Evolutionary conservation across 2,329 filamentous ascomycete genomes (phyloP), one percentile per base, ranked within the genome.

Genomic region (Colletotrichum spinosum): DNA sequence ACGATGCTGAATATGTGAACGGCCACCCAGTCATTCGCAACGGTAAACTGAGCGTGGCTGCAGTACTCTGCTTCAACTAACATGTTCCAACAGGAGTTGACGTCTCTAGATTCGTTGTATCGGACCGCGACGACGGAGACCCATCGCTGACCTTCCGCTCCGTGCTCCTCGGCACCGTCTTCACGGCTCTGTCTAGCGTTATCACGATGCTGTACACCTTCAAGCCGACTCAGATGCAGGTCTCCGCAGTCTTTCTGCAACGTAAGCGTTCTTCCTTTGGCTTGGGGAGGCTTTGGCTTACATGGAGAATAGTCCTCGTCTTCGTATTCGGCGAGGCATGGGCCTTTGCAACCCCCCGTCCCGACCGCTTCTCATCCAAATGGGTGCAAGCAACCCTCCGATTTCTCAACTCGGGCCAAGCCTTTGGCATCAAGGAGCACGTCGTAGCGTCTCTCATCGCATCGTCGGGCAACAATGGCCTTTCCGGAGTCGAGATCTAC

Each of bases 171-270:
- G 70, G 70, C 42, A 69, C 66, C 37, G 50, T 50, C 8, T 56
- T 68, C 7, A 67, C 70, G 0, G 68, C 68, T 2, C 55, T 71
- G 1, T 69, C 70, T 6, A 71, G 69, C 38, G 68, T 67, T 44
- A 70, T 70, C 50, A 71, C 69, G 7, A 70, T 69, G 68, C 57
- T 71, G 1, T 69, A 68, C 39, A 60, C 60, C 7, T 69, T 69
- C 46, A 69, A 69, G 33, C 68, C 68, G 25, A 61, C 63, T 8
- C 59, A 67, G 42, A 69, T 69, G 62, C 49, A 62, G 42, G 67
- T 69, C 15, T 69, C 68, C 1, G 67, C 59, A 15, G 64, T 69
- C 25, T 69, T 69, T 9, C 45, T 68, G 8, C 68, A 67, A 15
- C 58, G 67, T 69, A 55, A 13, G 65, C 11, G 12, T 13, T 42